A percentile compares a stretch with the other conserved stretches of the same genome.
Evolutionary conservation across 2,329 filamentous ascomycete species (phyloP).

Genomic region (Calonectria pseudoturangicola): DNA sequence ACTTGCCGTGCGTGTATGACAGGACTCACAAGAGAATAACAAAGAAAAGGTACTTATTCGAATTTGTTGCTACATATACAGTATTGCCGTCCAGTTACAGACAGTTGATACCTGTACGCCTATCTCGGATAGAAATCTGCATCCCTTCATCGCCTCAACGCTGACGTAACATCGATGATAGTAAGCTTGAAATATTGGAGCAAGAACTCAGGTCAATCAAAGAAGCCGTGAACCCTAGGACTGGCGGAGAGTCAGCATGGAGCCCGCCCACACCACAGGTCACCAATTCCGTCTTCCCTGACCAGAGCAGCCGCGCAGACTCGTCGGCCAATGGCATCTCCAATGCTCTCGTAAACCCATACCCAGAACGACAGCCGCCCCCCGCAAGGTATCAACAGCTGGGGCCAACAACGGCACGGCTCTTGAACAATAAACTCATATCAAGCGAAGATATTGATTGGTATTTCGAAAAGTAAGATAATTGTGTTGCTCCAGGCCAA

Average conservation of each 20-base stretch:
- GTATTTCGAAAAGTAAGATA: slow-evolving; percentile 71
- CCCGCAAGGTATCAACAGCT: slow-evolving; percentile 45
- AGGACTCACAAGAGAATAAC: slow-evolving; percentile 68
- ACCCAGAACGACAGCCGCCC: slow-evolving; percentile 30
- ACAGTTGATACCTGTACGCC: slow-evolving; percentile 11
- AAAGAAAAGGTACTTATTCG: slow-evolving; percentile 61
- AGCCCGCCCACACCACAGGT: slow-evolving; percentile 56
- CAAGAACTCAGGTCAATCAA: slow-evolving; percentile 74
- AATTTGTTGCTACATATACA: not conserved
- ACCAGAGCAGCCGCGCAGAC: slow-evolving; percentile 42
- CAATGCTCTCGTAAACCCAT: slow-evolving; percentile 31
- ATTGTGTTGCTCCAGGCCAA: not conserved
- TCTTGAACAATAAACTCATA: slow-evolving; percentile 68
- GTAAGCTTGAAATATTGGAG: slow-evolving; percentile 73
- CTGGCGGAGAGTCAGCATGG: slow-evolving; percentile 49
- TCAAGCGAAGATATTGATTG: slow-evolving; percentile 72
- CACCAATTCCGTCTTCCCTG: slow-evolving; percentile 50
- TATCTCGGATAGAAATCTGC: not conserved
- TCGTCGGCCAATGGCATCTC: slow-evolving; percentile 39
- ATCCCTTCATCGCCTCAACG: slow-evolving; percentile 28
- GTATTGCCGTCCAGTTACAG: not conserved
- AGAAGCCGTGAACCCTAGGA: slow-evolving; percentile 65
- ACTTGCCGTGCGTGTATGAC: slow-evolving; percentile 66
- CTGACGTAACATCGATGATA: slow-evolving; percentile 51
- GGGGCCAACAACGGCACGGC: slow-evolving; percentile 62